Evolutionary conservation across 2,329 filamentous ascomycete species (phyloP).

Genomic region (Ophiosphaerella herpotricha): DNA sequence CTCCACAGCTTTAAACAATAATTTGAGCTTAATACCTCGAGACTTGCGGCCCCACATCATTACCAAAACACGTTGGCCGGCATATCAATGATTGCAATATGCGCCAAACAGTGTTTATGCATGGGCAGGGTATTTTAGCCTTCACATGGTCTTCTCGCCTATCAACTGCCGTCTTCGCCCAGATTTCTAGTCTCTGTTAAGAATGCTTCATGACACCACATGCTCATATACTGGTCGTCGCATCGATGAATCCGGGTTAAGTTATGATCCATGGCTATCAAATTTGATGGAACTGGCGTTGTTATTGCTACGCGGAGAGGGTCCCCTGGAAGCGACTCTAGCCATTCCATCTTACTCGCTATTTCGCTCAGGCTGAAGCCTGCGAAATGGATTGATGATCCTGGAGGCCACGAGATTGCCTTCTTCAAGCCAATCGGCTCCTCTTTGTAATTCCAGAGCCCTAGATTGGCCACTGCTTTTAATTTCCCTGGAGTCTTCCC

Average conservation of each 20-base stretch:
- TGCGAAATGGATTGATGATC: slow-evolving; percentile 18
- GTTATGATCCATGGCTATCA: slow-evolving; percentile 21
- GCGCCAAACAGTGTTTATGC: slow-evolving; percentile 10
- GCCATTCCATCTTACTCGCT: slow-evolving; percentile 14
- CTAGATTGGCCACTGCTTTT: slow-evolving; percentile 29
- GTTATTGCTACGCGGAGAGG: slow-evolving; percentile 16
- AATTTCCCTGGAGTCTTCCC: slow-evolving; percentile 10
- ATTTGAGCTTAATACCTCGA: not conserved
- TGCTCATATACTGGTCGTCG: slow-evolving; percentile 14
- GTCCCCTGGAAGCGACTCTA: slow-evolving; percentile 16
- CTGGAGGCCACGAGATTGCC: slow-evolving; percentile 16
- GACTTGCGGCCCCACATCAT: slow-evolving; percentile 13
- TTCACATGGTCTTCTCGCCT: slow-evolving; percentile 8
- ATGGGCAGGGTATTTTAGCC: slow-evolving; percentile 10
- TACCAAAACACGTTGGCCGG: slow-evolving; percentile 7
- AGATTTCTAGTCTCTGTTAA: slow-evolving; percentile 2
- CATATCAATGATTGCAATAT: slow-evolving; percentile 12
- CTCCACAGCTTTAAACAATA: not conserved
- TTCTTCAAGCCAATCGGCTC: slow-evolving; percentile 18
- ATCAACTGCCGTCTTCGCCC: slow-evolving; percentile 18
- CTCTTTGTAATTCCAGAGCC: slow-evolving; percentile 21
- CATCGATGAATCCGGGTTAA: slow-evolving; percentile 23
- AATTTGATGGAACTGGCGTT: slow-evolving; percentile 27
- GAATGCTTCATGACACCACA: slow-evolving; percentile 12
- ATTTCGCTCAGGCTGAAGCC: slow-evolving; percentile 33